These are phyloP conservation scores for Fraxinus dipetala DNA, from an alignment of 305 asterid genomes.

Conservation along the genomic window DNA sequence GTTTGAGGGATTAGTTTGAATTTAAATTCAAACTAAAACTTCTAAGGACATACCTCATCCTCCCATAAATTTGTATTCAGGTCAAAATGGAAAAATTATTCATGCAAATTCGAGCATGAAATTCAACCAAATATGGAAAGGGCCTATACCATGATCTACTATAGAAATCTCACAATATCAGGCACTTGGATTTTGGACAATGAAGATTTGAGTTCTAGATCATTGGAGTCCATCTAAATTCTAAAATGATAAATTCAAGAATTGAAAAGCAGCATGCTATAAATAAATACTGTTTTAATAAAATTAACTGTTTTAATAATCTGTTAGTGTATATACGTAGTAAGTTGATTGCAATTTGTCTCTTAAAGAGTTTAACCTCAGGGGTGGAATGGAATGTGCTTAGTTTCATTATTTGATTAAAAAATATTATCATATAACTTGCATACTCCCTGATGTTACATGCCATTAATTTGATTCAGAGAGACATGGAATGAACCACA, in stretches of 20 bases:
- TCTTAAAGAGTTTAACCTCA: background rate
- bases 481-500: conserved; percentile 72
- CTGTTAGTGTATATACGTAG: background rate
- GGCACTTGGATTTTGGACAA: background rate
- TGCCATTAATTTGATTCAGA: conserved; percentile 32
- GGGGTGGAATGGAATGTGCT: background rate
- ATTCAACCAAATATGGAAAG: background rate
- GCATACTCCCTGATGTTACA: background rate
- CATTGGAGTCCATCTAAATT: background rate
- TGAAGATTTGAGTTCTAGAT: background rate
- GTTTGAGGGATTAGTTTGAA: background rate
- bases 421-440: background rate
- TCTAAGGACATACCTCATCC: background rate
- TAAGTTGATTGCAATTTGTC: background rate
- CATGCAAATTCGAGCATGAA: background rate
- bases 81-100: background rate
- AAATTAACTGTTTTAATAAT: background rate
- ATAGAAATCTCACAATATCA: background rate
- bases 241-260: background rate
- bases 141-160: background rate
- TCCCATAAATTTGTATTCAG: background rate
- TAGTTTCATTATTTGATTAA: background rate
- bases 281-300: background rate
- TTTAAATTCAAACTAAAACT: background rate
- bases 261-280: background rate